Base-by-base conservation (phyloP, 2,329 filamentous ascomycete genomes). In the Xylariomycetidae sp. region DNA sequence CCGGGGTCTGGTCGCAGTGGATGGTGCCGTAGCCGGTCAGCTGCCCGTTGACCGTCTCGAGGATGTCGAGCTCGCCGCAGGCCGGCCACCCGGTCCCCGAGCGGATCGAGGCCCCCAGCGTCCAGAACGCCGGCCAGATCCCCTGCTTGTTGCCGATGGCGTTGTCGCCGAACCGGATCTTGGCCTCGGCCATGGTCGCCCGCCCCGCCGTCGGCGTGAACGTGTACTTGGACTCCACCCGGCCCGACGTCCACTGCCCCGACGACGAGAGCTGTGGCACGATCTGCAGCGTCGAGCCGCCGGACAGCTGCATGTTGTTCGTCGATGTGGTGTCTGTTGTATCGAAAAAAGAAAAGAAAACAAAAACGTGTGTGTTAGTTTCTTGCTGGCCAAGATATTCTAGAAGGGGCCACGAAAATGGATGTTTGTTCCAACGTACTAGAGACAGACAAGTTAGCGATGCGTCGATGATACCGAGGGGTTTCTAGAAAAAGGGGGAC, bases 61-160 rank as follows among this genome's bases (percentile, higher is more conserved):
- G 59, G 37, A 71, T 60, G 44, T 74, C 70, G 28, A 74, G 53
- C 57, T 74, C 70, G 16, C 70, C 70, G 43, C 67, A 70, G 6
- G 51, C 54, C 1, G 70, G 70, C 70, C 70, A 74, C 14, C 43
- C 39, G 3, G 61, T 65, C 10, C 69, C 68, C 39, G 58, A 50
- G 6, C 69, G 64, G 31, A 72, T 55, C 12, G 66, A 56, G 37
- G 69, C 58, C 9, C 70, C 70, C 1, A 73, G 61, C 33, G 70
- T 54, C 70, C 70, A 74, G 46, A 73, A 74, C 4, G 70, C 70
- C 3, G 70, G 69, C 70, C 70, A 74, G 42, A 73, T 58, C 10
- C 70, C 70, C 44, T 67, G 59, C 54, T 70, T 70, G 30, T 59
- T 56, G 18, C 42, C 42, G 12, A 49, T 37, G 9, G 53, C 33